A percentile compares a stretch with the other conserved stretches of the same genome.
Evolutionary conservation across 345 rosid genomes (phyloP).

Genomic region (Bruguiera parviflora): DNA sequence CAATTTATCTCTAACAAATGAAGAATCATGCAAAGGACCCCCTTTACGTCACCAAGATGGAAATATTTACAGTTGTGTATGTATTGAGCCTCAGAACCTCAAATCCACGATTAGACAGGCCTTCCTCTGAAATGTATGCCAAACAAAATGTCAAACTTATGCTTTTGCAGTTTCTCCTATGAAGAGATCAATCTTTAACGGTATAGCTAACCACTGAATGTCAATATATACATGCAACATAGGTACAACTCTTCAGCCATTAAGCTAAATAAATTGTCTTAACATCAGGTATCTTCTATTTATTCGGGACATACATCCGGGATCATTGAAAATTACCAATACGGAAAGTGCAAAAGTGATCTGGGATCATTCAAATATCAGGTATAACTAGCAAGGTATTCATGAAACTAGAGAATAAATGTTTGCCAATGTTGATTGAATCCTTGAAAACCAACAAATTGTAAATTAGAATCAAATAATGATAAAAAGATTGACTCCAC

Average conservation of each 20-base stretch:
- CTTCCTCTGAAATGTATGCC: constrained; percentile 63
- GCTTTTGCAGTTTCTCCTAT: constrained; percentile 1
- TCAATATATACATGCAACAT: not conserved
- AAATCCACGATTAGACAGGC: constrained; percentile 80
- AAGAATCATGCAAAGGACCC: not conserved
- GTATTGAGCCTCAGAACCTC: constrained; percentile 87
- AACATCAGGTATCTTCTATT: no score
- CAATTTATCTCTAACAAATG: not conserved
- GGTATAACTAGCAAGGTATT: no score
- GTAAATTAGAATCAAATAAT: no score
- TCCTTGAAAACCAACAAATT: no score
- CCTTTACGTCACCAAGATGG: not conserved
- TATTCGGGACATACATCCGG: no score
- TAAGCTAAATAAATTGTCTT: no score
- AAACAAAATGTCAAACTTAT: constrained; percentile 3
- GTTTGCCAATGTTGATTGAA: no score
- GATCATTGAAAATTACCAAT: no score
- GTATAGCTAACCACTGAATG: not conserved
- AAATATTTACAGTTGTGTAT: constrained; percentile 77
- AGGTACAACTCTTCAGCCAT: not conserved
- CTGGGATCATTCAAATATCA: no score
- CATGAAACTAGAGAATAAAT: no score
- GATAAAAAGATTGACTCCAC: no score
- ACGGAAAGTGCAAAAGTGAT: no score
- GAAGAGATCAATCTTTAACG: constrained; percentile 13